Percentiles rank a stretch among this genome's conserved stretches.
These are phyloP conservation scores for Suillus brevipes DNA, from an alignment of 768 basidiomycete genomes.

Conservation along the genomic window DNA sequence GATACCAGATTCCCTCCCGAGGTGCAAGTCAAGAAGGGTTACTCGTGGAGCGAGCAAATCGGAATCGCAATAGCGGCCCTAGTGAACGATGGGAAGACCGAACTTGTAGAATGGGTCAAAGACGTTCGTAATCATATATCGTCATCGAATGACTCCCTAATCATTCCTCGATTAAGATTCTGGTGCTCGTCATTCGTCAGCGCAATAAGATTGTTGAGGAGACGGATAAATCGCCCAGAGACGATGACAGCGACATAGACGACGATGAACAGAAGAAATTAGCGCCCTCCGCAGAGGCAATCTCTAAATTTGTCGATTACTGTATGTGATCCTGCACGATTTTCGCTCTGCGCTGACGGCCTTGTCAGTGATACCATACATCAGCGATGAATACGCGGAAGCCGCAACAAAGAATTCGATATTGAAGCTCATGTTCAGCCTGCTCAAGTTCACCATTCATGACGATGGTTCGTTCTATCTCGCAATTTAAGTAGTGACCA, in stretches of 20 bases:
- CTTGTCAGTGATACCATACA: conserved; percentile 71
- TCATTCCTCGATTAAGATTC: conserved; percentile 46
- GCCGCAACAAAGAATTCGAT: conserved; percentile 77
- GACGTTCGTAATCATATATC: conserved; percentile 54
- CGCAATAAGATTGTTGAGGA: conserved; percentile 63
- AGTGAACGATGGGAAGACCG: conserved; percentile 60
- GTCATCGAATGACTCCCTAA: conserved; percentile 19
- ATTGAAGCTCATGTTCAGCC: conserved; percentile 82
- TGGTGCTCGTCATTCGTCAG: conserved; percentile 57
- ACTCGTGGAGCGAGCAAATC: conserved; percentile 86
- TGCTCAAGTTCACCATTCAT: conserved; percentile 68
- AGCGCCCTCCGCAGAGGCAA: conserved; percentile 66
- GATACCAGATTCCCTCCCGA: conserved; percentile 58
- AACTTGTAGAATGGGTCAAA: conserved; percentile 77
- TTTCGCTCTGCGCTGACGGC: conserved; percentile 7
- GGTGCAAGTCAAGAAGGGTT: conserved; percentile 81
- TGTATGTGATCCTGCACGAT: conserved; percentile 45
- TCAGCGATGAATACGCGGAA: conserved; percentile 70
- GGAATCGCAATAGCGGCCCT: conserved; percentile 81
- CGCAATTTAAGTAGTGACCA: background rate
- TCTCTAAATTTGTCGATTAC: conserved; percentile 71
- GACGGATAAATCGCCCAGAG: conserved; percentile 46
- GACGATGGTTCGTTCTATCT: conserved; percentile 56
- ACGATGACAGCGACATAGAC: conserved; percentile 36
- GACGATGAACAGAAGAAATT: conserved; percentile 25